Conservation (phyloP, 768 basidiomycete species). For the Boletus coccyginus region DNA sequence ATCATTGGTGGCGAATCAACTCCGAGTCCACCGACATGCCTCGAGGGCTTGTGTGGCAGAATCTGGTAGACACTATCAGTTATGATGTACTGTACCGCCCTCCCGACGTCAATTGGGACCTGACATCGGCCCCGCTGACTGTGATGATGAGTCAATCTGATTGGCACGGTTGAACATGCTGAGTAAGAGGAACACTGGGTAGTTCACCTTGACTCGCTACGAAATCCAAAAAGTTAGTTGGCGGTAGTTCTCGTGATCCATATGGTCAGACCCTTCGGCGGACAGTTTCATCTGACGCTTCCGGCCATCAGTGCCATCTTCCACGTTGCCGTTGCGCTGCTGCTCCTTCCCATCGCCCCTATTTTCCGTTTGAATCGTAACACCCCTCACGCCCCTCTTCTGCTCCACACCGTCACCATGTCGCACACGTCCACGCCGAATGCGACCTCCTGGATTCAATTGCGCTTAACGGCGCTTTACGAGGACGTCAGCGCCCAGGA, state of each 20-base stretch:
- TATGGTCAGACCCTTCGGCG: background rate
- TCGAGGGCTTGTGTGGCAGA: background rate
- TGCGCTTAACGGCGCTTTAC: conserved; percentile 29
- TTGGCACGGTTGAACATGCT: no score
- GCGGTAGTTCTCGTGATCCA: background rate
- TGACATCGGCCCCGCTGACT: no score
- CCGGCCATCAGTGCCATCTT: background rate
- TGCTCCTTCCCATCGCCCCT: background rate
- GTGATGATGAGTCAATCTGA: no score
- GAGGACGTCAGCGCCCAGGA: conserved; percentile 12
- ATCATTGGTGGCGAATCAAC: no score
- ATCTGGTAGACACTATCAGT: background rate
- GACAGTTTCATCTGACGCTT: background rate
- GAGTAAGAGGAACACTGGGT: no score
- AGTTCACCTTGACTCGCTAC: no score
- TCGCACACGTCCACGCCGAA: background rate
- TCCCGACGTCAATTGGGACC: no score
- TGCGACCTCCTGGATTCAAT: conserved; percentile 30
- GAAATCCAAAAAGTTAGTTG: no score
- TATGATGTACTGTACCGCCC: no score
- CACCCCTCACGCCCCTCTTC: background rate
- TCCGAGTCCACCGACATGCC: background rate
- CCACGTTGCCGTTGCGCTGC: background rate
- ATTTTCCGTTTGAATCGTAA: background rate
- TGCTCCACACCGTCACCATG: background rate